Conservation (phyloP, 2,329 filamentous ascomycete genomes). For the Xylariaceae sp. region DNA sequence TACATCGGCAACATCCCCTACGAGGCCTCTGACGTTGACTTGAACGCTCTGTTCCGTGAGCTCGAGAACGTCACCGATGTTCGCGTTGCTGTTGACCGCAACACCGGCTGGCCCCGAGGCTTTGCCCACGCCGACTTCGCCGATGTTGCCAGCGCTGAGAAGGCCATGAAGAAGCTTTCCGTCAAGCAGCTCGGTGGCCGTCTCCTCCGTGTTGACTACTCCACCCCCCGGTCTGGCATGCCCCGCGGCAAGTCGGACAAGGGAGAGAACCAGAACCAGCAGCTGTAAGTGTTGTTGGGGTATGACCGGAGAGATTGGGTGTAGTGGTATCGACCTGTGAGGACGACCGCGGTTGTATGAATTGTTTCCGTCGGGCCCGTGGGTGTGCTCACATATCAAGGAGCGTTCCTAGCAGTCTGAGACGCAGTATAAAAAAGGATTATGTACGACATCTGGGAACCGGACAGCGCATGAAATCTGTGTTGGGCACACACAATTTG, state of each 20-base stretch:
- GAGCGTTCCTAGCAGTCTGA: conserved; percentile 1
- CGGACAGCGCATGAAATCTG: conserved; percentile 1
- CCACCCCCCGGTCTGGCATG: conserved; percentile 19
- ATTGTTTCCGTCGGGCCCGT: conserved; percentile 1
- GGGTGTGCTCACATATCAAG: conserved; percentile 7
- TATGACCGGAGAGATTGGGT: background rate
- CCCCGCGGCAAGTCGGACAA: background rate
- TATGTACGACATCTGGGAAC: background rate
- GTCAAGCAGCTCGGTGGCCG: conserved; percentile 61
- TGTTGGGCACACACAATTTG: conserved; percentile 5
- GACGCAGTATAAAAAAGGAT: background rate
- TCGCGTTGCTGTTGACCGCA: conserved; percentile 74
- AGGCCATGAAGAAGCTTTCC: conserved; percentile 52
- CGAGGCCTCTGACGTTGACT: conserved; percentile 76
- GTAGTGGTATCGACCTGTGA: background rate
- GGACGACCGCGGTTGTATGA: conserved; percentile 5
- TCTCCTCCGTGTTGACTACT: conserved; percentile 60
- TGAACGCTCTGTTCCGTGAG: conserved; percentile 70
- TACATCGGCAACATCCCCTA: conserved; percentile 85
- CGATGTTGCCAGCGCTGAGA: conserved; percentile 58
- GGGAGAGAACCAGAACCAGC: background rate
- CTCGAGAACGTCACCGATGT: conserved; percentile 68
- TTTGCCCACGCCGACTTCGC: conserved; percentile 81
- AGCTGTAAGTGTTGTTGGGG: background rate
- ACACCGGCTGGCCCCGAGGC: conserved; percentile 73